These are phyloP conservation scores for Aspergillus diversus DNA, from an alignment of 495 filamentous ascomycete genomes.

Conservation along the genomic window DNA sequence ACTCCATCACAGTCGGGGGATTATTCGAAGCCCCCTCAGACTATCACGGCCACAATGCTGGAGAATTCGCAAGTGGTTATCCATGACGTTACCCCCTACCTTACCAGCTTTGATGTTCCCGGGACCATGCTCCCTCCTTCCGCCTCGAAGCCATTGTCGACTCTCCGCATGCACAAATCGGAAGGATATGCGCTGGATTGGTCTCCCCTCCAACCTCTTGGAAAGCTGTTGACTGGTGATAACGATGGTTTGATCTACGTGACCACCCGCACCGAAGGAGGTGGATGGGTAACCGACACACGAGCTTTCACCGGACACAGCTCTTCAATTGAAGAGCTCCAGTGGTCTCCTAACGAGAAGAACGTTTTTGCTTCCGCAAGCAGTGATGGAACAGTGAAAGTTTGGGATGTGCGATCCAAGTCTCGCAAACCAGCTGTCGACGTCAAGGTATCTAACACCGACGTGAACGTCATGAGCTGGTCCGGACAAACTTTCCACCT, in stretches of 20 bases:
- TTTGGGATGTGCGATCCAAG: slow-evolving; percentile 94
- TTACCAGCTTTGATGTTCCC: slow-evolving; percentile 84
- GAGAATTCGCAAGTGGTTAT: slow-evolving; percentile 88
- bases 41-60: slow-evolving; percentile 86
- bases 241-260: slow-evolving; percentile 86
- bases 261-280: slow-evolving; percentile 82
- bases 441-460: slow-evolving; percentile 78
- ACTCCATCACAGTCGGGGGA: slow-evolving; percentile 63
- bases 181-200: slow-evolving; percentile 97
- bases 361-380: slow-evolving; percentile 93
- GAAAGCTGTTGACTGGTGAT: slow-evolving; percentile 91
- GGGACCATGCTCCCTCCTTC: slow-evolving; percentile 77
- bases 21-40: slow-evolving; percentile 70
- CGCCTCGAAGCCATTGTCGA: slow-evolving; percentile 82
- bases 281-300: slow-evolving; percentile 82
- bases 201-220: slow-evolving; percentile 75
- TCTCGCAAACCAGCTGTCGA: slow-evolving; percentile 81
- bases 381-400: slow-evolving; percentile 89
- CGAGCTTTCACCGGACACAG: slow-evolving; percentile 80
- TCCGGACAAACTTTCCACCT: slow-evolving; percentile 82
- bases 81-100: slow-evolving; percentile 88
- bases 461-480: slow-evolving; percentile 97
- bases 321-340: slow-evolving; percentile 88
- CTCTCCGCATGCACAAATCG: slow-evolving; percentile 84
- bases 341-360: slow-evolving; percentile 91